A percentile compares a stretch with the other conserved stretches of the same genome.
Evolutionary conservation across 257 asterid species (phyloP).

Genomic region (Penstemon davidsonii): DNA sequence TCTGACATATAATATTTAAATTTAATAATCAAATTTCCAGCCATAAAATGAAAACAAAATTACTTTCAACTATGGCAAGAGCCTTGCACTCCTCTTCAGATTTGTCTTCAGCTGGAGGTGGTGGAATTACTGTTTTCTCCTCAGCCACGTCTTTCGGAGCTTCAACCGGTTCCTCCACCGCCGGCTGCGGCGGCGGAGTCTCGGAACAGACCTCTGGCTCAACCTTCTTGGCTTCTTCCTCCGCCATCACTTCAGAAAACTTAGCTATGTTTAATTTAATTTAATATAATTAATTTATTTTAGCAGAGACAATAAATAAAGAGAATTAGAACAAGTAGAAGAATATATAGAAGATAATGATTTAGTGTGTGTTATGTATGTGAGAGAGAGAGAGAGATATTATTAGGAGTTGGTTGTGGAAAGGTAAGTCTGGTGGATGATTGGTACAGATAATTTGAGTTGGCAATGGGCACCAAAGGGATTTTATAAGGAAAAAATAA

Average conservation of each 20-base stretch:
- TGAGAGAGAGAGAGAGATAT: constrained; percentile 15
- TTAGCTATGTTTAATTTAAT: constrained; percentile 17
- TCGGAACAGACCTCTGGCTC: constrained; percentile 40
- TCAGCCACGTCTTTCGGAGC: constrained; percentile 60
- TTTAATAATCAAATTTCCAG: too few relatives aligned
- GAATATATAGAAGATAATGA: constrained; percentile 24
- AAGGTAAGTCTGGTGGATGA: constrained; percentile 42
- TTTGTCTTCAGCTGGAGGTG: constrained; percentile 50
- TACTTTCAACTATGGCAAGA: constrained; percentile 45
- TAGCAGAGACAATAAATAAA: background rate
- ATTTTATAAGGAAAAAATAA: background rate
- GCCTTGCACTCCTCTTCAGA: constrained; percentile 53
- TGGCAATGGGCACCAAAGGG: constrained; percentile 8
- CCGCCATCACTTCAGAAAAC: constrained; percentile 52
- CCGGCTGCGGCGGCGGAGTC: constrained; percentile 28
- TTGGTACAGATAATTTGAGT: constrained; percentile 28
- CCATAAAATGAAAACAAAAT: constrained; percentile 8
- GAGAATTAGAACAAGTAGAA: background rate
- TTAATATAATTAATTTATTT: background rate
- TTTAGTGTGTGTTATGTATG: constrained; percentile 28
- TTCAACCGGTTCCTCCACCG: constrained; percentile 33
- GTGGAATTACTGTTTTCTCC: constrained; percentile 62
- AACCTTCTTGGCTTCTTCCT: constrained; percentile 49
- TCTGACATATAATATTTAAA: too few relatives aligned
- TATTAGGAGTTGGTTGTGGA: constrained; percentile 40